Conservation (phyloP, 176 grass and related monocot genomes). For the Tillandsia fasciculata region DNA sequence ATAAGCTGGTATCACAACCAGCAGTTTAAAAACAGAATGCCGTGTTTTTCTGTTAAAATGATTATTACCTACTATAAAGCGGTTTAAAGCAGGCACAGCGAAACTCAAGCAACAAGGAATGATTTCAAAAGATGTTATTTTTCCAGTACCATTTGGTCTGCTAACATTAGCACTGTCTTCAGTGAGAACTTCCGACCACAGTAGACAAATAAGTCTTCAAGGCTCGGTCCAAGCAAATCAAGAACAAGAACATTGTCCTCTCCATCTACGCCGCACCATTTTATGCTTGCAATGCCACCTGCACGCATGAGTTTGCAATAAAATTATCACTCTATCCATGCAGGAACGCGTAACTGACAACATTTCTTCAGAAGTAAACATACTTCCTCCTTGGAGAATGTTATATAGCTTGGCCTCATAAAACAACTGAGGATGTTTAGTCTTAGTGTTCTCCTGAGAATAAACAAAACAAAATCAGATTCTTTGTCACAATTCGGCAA, state of each 20-base stretch:
- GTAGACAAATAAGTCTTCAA: slow-evolving; percentile 67
- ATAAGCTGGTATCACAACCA: not conserved
- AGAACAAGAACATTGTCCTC: slow-evolving; percentile 74
- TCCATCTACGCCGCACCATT: slow-evolving; percentile 54
- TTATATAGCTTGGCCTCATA: slow-evolving; percentile 79
- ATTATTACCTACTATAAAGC: no score
- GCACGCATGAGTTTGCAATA: slow-evolving; percentile 10
- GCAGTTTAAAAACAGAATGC: not conserved
- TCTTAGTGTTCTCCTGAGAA: slow-evolving; percentile 46
- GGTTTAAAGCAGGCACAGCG: not conserved
- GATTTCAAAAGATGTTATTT: not conserved
- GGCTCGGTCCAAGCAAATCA: slow-evolving; percentile 59
- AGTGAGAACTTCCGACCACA: slow-evolving; percentile 50
- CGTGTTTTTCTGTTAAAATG: not conserved
- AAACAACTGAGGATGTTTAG: slow-evolving; percentile 67
- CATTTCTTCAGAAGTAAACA: not conserved
- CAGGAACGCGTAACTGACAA: not conserved
- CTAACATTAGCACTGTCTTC: slow-evolving; percentile 71
- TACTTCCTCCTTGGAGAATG: slow-evolving; percentile 57
- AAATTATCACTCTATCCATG: slow-evolving; percentile 2
- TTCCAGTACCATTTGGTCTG: slow-evolving; percentile 64
- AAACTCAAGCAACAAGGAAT: not conserved
- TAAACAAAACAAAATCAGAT: not conserved
- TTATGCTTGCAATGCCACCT: slow-evolving; percentile 68
- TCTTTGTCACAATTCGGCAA: slow-evolving; percentile 7